These are phyloP conservation scores for Xylariales sp. DNA, from an alignment of 2,329 filamentous ascomycete genomes.

Conservation along the genomic window DNA sequence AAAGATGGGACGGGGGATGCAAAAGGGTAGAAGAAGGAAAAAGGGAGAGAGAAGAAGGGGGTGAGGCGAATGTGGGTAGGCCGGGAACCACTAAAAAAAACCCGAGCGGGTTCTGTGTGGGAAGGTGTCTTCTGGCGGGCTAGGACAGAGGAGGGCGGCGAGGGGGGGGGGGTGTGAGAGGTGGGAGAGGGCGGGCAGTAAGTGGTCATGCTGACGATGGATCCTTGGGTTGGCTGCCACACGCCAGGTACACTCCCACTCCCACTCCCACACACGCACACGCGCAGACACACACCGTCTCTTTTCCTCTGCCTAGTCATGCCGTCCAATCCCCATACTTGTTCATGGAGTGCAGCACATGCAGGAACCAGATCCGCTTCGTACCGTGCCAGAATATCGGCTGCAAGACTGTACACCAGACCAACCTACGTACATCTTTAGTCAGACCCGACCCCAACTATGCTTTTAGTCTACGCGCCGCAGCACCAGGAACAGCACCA, in stretches of 20 bases:
- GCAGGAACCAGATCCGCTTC: neutral
- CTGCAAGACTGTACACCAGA: too few relatives aligned
- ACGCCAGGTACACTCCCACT: neutral
- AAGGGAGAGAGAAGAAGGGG: constrained; percentile 11
- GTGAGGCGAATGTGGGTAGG: constrained; percentile 3
- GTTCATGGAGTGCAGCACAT: too few relatives aligned
- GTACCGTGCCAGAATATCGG: too few relatives aligned
- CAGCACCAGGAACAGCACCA: too few relatives aligned
- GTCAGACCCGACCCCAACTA: too few relatives aligned
- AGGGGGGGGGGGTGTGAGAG: neutral
- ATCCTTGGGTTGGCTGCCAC: constrained; percentile 4
- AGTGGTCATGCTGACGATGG: constrained; percentile 7
- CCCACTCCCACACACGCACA: neutral
- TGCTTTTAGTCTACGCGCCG: too few relatives aligned
- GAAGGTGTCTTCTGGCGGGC: constrained; percentile 6
- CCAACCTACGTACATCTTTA: too few relatives aligned
- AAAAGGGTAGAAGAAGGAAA: constrained; percentile 20
- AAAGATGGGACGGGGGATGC: constrained; percentile 18
- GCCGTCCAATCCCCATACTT: constrained; percentile 1
- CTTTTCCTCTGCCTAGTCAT: constrained; percentile 3
- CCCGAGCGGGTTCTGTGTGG: constrained; percentile 9
- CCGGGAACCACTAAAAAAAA: constrained; percentile 10
- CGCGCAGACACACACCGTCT: neutral
- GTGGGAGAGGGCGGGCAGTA: neutral
- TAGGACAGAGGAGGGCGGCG: neutral